A percentile compares a stretch with the other conserved stretches of the same genome.
These are phyloP conservation scores for Sphaerostilbella broomeana DNA, from an alignment of 2,329 filamentous ascomycete species.

Conservation along the genomic window DNA sequence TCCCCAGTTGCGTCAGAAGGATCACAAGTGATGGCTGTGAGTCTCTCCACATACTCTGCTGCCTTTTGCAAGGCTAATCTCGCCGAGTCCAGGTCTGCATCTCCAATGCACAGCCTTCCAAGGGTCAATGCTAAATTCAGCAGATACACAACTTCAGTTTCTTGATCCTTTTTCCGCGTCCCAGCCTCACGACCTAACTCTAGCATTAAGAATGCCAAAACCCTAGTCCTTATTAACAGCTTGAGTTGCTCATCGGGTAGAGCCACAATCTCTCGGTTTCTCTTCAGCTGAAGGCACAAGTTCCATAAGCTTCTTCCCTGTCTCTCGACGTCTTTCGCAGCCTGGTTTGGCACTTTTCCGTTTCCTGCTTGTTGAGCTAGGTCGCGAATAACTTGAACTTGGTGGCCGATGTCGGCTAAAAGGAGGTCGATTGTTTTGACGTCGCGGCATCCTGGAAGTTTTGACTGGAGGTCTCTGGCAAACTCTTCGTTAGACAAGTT, in stretches of 20 bases:
- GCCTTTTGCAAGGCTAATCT: constrained; percentile 57
- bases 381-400: constrained; percentile 20
- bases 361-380: constrained; percentile 8
- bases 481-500: constrained; percentile 27
- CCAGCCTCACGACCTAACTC: constrained; percentile 44
- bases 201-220: constrained; percentile 62
- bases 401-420: constrained; percentile 23
- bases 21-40: constrained; percentile 12
- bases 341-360: not conserved
- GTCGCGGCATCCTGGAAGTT: constrained; percentile 16
- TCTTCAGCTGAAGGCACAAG: constrained; percentile 47
- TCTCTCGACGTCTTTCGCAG: constrained; percentile 42
- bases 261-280: constrained; percentile 16
- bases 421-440: constrained; percentile 37
- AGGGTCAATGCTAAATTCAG: constrained; percentile 64
- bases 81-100: constrained; percentile 49
- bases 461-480: constrained; percentile 20
- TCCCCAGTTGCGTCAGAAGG: not conserved
- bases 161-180: constrained; percentile 19
- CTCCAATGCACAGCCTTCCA: constrained; percentile 44
- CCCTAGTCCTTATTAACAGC: constrained; percentile 35
- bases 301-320: constrained; percentile 62
- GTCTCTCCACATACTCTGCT: constrained; percentile 42
- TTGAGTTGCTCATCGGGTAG: constrained; percentile 19
- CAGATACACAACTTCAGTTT: constrained; percentile 45